A percentile compares a stretch with the other conserved stretches of the same genome.
Evolutionary conservation across 352 stramenopile species (phyloP).

Genomic region (Phytophthora chlamydospora): DNA sequence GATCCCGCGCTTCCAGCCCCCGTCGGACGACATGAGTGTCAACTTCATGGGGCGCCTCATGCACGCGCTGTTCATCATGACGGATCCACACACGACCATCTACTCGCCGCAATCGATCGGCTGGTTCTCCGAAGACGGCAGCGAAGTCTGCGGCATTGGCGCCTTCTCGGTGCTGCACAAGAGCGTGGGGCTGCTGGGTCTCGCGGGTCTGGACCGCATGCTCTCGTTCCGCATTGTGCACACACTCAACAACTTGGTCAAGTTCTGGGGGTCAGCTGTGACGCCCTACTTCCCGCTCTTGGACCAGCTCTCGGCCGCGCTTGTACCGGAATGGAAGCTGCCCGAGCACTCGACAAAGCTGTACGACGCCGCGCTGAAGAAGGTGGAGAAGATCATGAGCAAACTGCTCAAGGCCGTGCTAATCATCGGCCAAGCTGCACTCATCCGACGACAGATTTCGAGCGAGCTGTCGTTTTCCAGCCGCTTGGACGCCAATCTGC

Average conservation of each 20-base stretch:
- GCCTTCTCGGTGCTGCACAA: conserved; percentile 91
- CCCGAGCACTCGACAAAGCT: conserved; percentile 84
- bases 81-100: conserved; percentile 89
- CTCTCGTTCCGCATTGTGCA: conserved; percentile 93
- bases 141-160: conserved; percentile 90
- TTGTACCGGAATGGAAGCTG: conserved; percentile 91
- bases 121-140: conserved; percentile 90
- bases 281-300: conserved; percentile 90
- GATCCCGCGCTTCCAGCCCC: conserved; percentile 91
- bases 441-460: conserved; percentile 92
- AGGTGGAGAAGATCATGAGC: conserved; percentile 95
- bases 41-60: conserved; percentile 96
- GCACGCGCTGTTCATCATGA: conserved; percentile 93
- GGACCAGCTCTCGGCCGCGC: conserved; percentile 84
- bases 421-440: conserved; percentile 93
- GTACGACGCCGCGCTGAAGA: conserved; percentile 91
- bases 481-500: conserved; percentile 90
- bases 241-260: conserved; percentile 94
- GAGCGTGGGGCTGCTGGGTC: conserved; percentile 90
- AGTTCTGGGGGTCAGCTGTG: conserved; percentile 91
- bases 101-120: conserved; percentile 93
- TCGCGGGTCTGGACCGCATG: conserved; percentile 93
- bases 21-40: conserved; percentile 82
- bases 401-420: conserved; percentile 93
- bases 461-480: conserved; percentile 92